Conservation (phyloP, 129 eudicot species). For the carrot (Daucus carota) region DNA sequence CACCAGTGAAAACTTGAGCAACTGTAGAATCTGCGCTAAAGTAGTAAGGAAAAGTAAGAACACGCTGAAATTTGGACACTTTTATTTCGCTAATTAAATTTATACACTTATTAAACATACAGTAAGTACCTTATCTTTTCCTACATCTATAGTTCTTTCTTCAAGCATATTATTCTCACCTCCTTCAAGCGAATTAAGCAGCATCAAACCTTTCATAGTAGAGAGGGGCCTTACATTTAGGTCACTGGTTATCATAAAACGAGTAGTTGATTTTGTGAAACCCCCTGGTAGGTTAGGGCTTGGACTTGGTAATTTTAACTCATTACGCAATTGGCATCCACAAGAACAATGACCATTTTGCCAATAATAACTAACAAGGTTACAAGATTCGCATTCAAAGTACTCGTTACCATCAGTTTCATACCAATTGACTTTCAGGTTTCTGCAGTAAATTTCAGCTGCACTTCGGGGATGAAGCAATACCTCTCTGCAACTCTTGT, state of each 20-base stretch:
- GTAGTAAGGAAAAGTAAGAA: background rate
- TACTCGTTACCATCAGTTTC: background rate
- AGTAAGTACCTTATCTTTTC: slow-evolving; percentile 11
- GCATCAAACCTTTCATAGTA: slow-evolving; percentile 16
- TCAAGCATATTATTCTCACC: slow-evolving; percentile 14
- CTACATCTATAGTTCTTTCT: slow-evolving; percentile 7
- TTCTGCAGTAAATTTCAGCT: slow-evolving; percentile 16
- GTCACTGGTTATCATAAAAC: slow-evolving; percentile 21
- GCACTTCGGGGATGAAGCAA: slow-evolving; percentile 26
- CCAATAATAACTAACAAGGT: slow-evolving; percentile 8
- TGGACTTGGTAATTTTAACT: background rate
- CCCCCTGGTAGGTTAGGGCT: background rate
- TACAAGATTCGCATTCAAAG: background rate
- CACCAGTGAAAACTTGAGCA: slow-evolving; percentile 22
- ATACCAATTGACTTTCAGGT: slow-evolving; percentile 12
- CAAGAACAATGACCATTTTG: slow-evolving; percentile 17
- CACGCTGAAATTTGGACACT: background rate
- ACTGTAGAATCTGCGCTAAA: slow-evolving; percentile 17
- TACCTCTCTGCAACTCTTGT: background rate
- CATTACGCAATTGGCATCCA: background rate
- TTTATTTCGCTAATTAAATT: too few relatives aligned
- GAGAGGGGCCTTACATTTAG: slow-evolving; percentile 14
- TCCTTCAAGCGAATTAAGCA: slow-evolving; percentile 13
- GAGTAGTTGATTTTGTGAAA: slow-evolving; percentile 18
- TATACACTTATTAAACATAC: too few relatives aligned